Percentiles rank a stretch among this genome's conserved stretches.
Conservation (phyloP, 2,329 filamentous ascomycete species). For the Pseudogymnoascus sp. region DNA sequence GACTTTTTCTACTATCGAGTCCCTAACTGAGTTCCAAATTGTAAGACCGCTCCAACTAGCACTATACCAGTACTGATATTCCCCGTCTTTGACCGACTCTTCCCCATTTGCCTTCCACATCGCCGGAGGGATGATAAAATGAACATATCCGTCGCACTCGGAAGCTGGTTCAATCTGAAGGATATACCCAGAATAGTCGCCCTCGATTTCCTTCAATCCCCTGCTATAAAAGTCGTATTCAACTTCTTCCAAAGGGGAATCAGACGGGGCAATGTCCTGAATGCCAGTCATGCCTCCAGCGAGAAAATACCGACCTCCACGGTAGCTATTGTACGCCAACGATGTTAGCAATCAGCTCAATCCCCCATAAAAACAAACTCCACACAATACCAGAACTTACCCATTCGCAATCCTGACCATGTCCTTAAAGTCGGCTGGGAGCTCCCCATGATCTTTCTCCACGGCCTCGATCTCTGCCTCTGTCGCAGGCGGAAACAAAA, state of each 20-base stretch:
- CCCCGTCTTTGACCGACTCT: too few species aligned
- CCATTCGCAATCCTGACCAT: slow-evolving; percentile 15
- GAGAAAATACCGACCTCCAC: slow-evolving; percentile 14
- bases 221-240: not conserved
- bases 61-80: too few species aligned
- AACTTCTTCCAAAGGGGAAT: not conserved
- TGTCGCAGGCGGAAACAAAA: slow-evolving; percentile 14
- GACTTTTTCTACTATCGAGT: slow-evolving; percentile 12
- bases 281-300: slow-evolving; percentile 13
- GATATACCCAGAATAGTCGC: too few species aligned
- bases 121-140: too few species aligned
- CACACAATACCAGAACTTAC: slow-evolving; percentile 10
- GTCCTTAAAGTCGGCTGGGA: slow-evolving; percentile 14
- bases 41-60: too few species aligned
- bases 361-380: not conserved
- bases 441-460: slow-evolving; percentile 11
- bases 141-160: too few species aligned
- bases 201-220: too few species aligned
- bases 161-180: too few species aligned
- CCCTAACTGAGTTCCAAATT: slow-evolving; percentile 8
- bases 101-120: too few species aligned
- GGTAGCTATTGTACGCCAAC: slow-evolving; percentile 9
- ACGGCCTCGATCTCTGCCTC: slow-evolving; percentile 13
- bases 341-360: not conserved
- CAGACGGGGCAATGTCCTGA: not conserved